Evolutionary conservation across 495 filamentous ascomycete species (phyloP).

Genomic region (Saxispiralis lemnorum): DNA sequence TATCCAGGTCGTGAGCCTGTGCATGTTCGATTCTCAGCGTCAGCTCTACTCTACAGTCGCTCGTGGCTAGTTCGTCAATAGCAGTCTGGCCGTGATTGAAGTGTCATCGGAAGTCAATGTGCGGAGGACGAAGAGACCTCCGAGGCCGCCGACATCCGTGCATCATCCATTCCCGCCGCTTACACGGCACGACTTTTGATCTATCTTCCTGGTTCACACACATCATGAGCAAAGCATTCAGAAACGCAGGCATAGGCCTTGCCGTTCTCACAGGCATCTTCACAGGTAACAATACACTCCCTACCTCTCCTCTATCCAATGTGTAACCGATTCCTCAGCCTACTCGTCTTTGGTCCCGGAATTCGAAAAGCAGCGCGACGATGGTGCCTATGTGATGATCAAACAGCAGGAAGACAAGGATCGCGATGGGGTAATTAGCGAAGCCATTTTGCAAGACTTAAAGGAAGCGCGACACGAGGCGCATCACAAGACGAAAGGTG

Average conservation of each 20-base stretch:
- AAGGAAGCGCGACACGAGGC: constrained; percentile 1
- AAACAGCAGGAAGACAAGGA: not conserved
- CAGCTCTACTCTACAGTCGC: no score
- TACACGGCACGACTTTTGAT: not conserved
- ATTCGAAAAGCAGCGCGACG: not conserved
- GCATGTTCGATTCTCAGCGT: no score
- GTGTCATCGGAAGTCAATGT: no score
- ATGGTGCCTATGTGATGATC: not conserved
- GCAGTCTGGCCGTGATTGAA: no score
- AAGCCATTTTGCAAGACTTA: constrained; percentile 1
- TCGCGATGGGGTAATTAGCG: not conserved
- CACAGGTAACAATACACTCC: not conserved
- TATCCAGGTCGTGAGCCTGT: no score
- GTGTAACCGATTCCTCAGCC: not conserved
- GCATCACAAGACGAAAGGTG: not conserved
- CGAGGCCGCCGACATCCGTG: not conserved
- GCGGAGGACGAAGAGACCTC: no score
- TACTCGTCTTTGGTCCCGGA: constrained; percentile 1
- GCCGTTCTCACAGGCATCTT: not conserved
- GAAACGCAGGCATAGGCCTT: not conserved
- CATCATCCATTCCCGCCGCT: not conserved
- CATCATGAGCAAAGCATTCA: constrained; percentile 3
- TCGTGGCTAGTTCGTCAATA: no score
- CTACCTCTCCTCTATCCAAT: no score
- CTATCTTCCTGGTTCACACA: not conserved